Conservation (phyloP, 306 rosid genomes). For the Cicer cuneatum region DNA sequence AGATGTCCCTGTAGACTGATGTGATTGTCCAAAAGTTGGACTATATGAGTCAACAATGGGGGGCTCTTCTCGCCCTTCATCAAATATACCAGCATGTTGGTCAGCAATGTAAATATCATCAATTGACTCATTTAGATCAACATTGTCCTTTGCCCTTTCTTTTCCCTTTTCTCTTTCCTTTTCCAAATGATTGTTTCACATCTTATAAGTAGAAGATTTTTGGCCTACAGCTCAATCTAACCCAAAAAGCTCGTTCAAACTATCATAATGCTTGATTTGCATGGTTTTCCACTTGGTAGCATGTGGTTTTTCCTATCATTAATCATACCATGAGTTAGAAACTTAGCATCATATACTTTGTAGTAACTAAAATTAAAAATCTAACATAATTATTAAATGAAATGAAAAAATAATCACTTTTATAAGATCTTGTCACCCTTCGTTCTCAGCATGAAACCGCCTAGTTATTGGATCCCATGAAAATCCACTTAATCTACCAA, state of each 20-base stretch:
- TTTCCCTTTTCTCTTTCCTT: background rate
- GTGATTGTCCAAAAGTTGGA: background rate
- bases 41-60: background rate
- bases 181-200: background rate
- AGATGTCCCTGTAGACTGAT: background rate
- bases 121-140: background rate
- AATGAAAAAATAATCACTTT: background rate
- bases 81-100: background rate
- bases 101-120: background rate
- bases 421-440: background rate
- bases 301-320: background rate
- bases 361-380: background rate
- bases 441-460: background rate
- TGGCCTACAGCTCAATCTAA: background rate
- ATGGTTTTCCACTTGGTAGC: background rate
- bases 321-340: background rate
- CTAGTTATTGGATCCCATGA: background rate
- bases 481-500: background rate
- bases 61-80: background rate
- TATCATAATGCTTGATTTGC: conserved; percentile 2
- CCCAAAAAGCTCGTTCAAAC: background rate
- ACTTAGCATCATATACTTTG: background rate
- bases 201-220: background rate
- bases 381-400: background rate
- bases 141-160: background rate